Base-by-base conservation (phyloP, 2,329 filamentous ascomycete species). In the Trichoderma oligosporum region DNA sequence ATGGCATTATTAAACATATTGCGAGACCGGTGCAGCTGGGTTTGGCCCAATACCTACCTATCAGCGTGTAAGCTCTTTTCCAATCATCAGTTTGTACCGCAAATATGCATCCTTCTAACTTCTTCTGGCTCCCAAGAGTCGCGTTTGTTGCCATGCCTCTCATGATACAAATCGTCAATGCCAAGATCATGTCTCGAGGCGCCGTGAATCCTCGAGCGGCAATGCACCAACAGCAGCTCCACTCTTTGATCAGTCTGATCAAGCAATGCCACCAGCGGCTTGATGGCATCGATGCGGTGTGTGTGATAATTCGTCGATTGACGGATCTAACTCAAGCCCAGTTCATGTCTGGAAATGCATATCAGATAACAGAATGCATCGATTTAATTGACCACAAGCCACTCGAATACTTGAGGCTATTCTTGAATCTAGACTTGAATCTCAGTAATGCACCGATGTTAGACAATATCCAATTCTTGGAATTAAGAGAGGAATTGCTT, bases 121-220 rank as follows among this genome's bases (percentile, higher is more conserved):
- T 22, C 14, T 35, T 35, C 42, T 41, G 38, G 16, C 2, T 29
- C 11, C 4, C 14, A 12, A 57, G 54, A 3, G 54, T 39, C 22
- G 54, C 54, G 27, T 57, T 57, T 8, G 54, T 49, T 5, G 54
- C 54, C n/a, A 49, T 57, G 54, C 54, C 54, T 14, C 36, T 57
- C n/a, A 49, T 57, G 36, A 31, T 57, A 12, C 54, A 49, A 33
- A 49, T 57, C 9, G 24, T 49, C 36, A 57, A 57, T 22, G 54
- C 54, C n/a, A 57, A 57, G 20, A 42, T 57, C 36, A 12, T 35
- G 27, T 35, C 46, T 24, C 54, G 45, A 6, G 54, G 54, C 25
- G 20, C 44, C 20, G 31, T 24, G 3, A 57, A 35, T 22, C 20
- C 45, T 11, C 45, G 54, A 25, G 35, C 54, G 2, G 45, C 45